Conservation (phyloP, 148 eudicot species). For the Spergularia marina region DNA sequence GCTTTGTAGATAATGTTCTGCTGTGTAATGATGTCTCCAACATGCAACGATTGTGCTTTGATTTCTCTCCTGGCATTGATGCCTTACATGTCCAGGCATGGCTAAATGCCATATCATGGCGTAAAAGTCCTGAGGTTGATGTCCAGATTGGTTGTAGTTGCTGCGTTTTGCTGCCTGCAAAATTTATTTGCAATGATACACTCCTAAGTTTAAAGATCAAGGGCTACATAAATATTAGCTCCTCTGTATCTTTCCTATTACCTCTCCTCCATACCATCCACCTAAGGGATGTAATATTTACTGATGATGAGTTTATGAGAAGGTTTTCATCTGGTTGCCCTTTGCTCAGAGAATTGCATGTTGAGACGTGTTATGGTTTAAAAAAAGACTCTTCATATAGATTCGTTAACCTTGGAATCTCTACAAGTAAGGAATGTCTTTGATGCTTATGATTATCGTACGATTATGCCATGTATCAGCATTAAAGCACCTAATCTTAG, state of each 20-base stretch:
- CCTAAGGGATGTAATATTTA: background rate
- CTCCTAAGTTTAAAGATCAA: slow-evolving; percentile 1
- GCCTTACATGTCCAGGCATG: background rate
- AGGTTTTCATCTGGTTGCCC: slow-evolving; percentile 10
- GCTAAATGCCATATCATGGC: background rate
- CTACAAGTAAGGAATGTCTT: too few species aligned
- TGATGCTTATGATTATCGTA: background rate
- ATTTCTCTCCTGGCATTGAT: background rate
- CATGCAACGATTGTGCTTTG: background rate
- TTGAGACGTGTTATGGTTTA: background rate
- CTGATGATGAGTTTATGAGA: slow-evolving; percentile 13
- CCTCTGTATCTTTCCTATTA: background rate
- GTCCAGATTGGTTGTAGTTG: background rate
- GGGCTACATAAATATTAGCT: background rate
- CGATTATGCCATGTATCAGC: background rate
- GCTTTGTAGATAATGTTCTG: slow-evolving; percentile 10
- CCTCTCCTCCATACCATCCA: slow-evolving; percentile 9
- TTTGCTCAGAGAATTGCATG: slow-evolving; percentile 4
- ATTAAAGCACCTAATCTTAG: slow-evolving; percentile 3
- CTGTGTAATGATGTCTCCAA: background rate
- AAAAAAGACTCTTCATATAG: background rate
- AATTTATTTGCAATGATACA: background rate
- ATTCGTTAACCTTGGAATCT: background rate
- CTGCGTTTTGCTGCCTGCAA: background rate
- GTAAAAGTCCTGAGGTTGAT: background rate